Evolutionary conservation across 805 yeast genomes (phyloP), one percentile per base, ranked within the genome.

Genomic region (Candida oleophila): DNA sequence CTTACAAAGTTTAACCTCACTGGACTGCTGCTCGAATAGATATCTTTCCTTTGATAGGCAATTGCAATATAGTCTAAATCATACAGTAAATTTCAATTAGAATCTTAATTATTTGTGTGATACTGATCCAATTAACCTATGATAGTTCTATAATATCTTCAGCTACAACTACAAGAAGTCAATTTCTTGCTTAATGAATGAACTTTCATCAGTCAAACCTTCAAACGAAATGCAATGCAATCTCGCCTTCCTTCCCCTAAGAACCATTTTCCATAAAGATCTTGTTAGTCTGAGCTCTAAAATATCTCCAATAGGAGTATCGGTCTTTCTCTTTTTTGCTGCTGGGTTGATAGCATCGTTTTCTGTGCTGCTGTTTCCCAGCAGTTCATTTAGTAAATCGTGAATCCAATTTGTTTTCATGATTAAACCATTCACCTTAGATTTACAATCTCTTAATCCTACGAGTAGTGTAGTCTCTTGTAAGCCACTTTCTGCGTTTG

Each of bases 261-360:
- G 51, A 18, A 57, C 43, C 30, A 68, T 42, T 19, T 66, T 60
- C 81, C 81, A 79, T 47, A 73, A 69, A 1, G 80, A 71, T 48
- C 64, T 67, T 12, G 64, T 49, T 4, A 80, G 37, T 43, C 66
- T 67, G 39, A 79, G 62, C 45, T 73, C 76, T n/a, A 78, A 66
- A 2, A 72, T 59, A 37, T 71, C 75, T 3, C 75, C 76, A 25
- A 7, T 5, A 15, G 42, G 49, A 3, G 41, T 19, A 2, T 38
- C 38, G 9, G 38, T 8, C 42, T 43, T 53, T 44, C 55, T 42
- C 39, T 51, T 55, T 38, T 52, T 56, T 9, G 33, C 22, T 20
- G 25, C 44, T 44, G 30, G 43, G 4, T 34, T 11, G 18, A 20
- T 28, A 3, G 4, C 18, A 19, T 38, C 36, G n/a, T 28, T 33